Evolutionary conservation across 1,284 basidiomycete genomes (phyloP), one percentile per base, ranked within the genome.

Genomic region (Inonotus obliquus): DNA sequence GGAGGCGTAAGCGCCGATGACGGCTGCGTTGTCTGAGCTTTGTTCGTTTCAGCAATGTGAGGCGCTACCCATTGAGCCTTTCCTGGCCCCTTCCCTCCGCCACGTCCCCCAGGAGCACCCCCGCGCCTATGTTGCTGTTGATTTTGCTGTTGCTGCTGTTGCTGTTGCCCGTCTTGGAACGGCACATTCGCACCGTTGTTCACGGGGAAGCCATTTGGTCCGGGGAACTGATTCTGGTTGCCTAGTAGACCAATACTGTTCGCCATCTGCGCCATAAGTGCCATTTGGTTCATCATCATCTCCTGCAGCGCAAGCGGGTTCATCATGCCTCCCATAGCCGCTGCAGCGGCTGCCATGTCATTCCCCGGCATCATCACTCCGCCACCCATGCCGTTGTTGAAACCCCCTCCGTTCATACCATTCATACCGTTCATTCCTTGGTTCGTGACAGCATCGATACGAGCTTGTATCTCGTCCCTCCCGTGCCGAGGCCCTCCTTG

Each of bases 201-300:
- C 5, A 21, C 1, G 2, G 82, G 84, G 63, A 83, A 85, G 41
- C 79, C 83, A 52, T 74, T 75, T 57, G 67, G 37, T 56, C 76
- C 79, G 68, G 71, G 77, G 70, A 83, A 82, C 69, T 84, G 80
- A 11, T 77, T 78, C 74, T 19, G 76, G 71, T 38, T 82, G 81
- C 81, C 83, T 67, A 89, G 77, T 71, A 91, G 85, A 21, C 87
- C 89, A 79, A 90, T 85, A 17, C 81, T 82, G 27, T 84, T 80
- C 25, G 87, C 86, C 81, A 91, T 87, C 72, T 91, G 90, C 38
- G 87, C 84, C 89, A 92, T 91, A 67, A 92, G 78, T 48, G 89
- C 87, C 88, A 92, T 91, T 71, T 91, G 88, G 72, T 81, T 89
- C 84, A 90, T 86, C 84, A 92, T 86, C 80, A 92, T 86, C 73